Evolutionary conservation across 768 basidiomycete species (phyloP).

Genomic region (Lentinula boryana): DNA sequence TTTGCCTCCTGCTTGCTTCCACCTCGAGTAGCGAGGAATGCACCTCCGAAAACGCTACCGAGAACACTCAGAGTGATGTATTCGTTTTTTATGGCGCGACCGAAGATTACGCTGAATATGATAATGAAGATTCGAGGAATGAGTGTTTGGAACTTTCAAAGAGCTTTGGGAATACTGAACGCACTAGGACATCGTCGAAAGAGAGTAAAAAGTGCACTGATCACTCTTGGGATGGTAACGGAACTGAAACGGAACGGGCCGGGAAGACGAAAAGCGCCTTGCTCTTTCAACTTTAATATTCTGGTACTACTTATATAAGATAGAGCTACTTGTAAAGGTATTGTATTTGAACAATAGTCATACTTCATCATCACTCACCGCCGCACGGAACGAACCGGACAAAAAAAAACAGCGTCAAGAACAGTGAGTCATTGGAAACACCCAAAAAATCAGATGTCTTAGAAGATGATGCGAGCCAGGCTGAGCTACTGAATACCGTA

Average conservation of each 20-base stretch:
- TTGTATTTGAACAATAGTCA: too few relatives aligned
- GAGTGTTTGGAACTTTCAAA: background rate
- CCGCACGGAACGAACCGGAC: too few relatives aligned
- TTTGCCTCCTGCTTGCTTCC: slow-evolving; percentile 43
- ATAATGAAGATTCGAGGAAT: background rate
- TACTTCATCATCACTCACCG: too few relatives aligned
- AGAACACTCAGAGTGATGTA: slow-evolving; percentile 71
- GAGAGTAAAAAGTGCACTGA: background rate
- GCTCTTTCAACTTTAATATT: too few relatives aligned
- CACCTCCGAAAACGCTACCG: slow-evolving; percentile 45
- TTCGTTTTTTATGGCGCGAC: slow-evolving; percentile 78
- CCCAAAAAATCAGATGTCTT: too few relatives aligned
- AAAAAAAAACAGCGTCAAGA: too few relatives aligned
- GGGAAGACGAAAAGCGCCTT: background rate
- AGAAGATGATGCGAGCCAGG: too few relatives aligned
- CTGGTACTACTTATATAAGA: too few relatives aligned
- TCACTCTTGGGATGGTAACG: background rate
- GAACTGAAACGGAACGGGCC: background rate
- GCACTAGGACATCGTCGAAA: slow-evolving; percentile 16
- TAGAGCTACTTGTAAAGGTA: too few relatives aligned
- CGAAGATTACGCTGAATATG: slow-evolving; percentile 57
- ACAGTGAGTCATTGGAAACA: too few relatives aligned
- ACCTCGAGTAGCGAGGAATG: slow-evolving; percentile 48
- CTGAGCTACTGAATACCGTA: too few relatives aligned
- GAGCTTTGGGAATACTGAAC: background rate